A percentile compares a stretch with the other conserved stretches of the same genome.
phyloP scores from a whole-genome alignment of 2,329 filamentous ascomycete genomes.

The Fusarium keratoplasticum region DNA sequence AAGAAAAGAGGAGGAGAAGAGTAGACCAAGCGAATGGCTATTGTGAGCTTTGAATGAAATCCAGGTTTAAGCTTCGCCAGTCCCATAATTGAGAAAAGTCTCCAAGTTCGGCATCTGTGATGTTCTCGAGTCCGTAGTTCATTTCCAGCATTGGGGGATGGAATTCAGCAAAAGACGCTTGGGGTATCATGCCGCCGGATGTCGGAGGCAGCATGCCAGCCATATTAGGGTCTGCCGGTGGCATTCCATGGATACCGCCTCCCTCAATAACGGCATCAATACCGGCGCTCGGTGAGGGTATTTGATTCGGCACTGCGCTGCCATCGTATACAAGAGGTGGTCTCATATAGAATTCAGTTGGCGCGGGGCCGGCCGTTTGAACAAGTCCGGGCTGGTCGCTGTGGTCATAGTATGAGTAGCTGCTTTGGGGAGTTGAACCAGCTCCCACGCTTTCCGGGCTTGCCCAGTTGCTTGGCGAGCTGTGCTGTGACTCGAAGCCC shows the following conservation, averaged over 20 bases:
- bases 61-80: constrained; percentile 39
- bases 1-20: background rate
- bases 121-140: constrained; percentile 27
- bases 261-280: constrained; percentile 28
- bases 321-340: background rate
- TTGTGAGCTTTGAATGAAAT: constrained; percentile 37
- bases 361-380: background rate
- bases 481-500: constrained; percentile 20
- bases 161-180: constrained; percentile 18
- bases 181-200: background rate
- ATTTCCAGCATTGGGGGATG: constrained; percentile 17
- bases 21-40: background rate
- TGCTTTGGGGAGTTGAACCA: constrained; percentile 32
- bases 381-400: constrained; percentile 11
- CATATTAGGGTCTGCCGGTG: constrained; percentile 7
- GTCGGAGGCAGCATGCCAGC: constrained; percentile 15
- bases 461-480: constrained; percentile 28
- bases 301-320: background rate
- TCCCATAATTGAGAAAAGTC: constrained; percentile 41
- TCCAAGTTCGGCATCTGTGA: constrained; percentile 37
- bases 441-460: constrained; percentile 19
- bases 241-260: constrained; percentile 16
- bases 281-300: constrained; percentile 28
- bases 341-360: constrained; percentile 1
- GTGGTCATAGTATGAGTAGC: constrained; percentile 9